Evolutionary conservation across 202 grass and related monocot species (phyloP).

Genomic region (Panicum hallii): DNA sequence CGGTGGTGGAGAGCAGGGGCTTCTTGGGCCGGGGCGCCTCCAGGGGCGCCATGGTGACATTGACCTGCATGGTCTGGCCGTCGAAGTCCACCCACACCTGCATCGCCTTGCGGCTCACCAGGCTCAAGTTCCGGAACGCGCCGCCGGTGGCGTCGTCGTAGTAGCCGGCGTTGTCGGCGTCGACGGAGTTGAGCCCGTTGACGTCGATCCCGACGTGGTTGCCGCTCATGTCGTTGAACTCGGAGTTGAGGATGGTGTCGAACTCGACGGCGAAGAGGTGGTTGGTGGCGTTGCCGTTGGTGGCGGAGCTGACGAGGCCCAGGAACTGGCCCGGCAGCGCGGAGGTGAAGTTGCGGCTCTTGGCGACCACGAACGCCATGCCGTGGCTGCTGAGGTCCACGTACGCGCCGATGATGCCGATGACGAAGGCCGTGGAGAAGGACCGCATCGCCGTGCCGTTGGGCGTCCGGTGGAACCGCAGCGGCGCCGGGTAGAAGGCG

Average conservation of each 20-base stretch:
- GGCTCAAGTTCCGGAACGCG: slow-evolving; percentile 59
- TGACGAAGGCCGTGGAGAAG: slow-evolving; percentile 74
- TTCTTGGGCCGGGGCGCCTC: slow-evolving; percentile 36
- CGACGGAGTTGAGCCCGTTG: slow-evolving; percentile 56
- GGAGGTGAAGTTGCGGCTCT: slow-evolving; percentile 44
- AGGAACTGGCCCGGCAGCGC: slow-evolving; percentile 64
- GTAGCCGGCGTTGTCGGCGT: slow-evolving; percentile 61
- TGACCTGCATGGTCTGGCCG: slow-evolving; percentile 48
- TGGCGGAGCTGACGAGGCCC: slow-evolving; percentile 59
- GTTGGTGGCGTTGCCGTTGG: slow-evolving; percentile 65
- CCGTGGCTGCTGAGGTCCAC: slow-evolving; percentile 62
- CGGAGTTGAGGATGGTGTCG: slow-evolving; percentile 73
- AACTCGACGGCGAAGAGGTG: slow-evolving; percentile 72
- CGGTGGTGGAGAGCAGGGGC: slow-evolving; percentile 57
- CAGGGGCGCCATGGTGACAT: slow-evolving; percentile 62
- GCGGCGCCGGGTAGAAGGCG: slow-evolving; percentile 59
- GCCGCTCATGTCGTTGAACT: slow-evolving; percentile 65
- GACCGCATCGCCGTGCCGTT: slow-evolving; percentile 50
- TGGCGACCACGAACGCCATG: slow-evolving; percentile 56
- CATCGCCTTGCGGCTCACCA: slow-evolving; percentile 59
- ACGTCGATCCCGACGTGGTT: slow-evolving; percentile 82
- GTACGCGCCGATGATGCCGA: slow-evolving; percentile 62
- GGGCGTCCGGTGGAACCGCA: slow-evolving; percentile 45
- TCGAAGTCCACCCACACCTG: slow-evolving; percentile 85
- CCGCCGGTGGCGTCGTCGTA: slow-evolving; percentile 53